A percentile compares a stretch with the other conserved stretches of the same genome.
These are phyloP conservation scores for Candida stauntonica DNA, from an alignment of 805 yeast species.

Conservation along the genomic window DNA sequence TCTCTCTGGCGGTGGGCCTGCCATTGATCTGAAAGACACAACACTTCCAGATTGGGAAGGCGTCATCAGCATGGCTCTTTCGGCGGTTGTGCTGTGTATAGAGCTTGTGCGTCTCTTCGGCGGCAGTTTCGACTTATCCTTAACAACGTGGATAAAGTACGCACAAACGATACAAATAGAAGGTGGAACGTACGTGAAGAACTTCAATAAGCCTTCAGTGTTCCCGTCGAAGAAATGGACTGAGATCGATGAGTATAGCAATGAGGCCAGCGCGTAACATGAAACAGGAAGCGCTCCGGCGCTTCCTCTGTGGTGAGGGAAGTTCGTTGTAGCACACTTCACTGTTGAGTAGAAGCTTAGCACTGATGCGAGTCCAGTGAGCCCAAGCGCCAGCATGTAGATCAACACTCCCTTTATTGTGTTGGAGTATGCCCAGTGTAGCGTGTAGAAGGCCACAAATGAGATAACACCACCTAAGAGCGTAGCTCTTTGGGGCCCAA, in stretches of 20 bases:
- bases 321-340: slow-evolving; percentile 48
- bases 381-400: slow-evolving; percentile 45
- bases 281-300: slow-evolving; percentile 30
- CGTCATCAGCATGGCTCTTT: slow-evolving; percentile 9
- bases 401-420: slow-evolving; percentile 36
- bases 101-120: slow-evolving; percentile 10
- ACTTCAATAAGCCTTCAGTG: slow-evolving; percentile 50
- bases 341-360: slow-evolving; percentile 54
- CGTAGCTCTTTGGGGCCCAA: slow-evolving; percentile 52
- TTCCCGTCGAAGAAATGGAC: slow-evolving; percentile 48
- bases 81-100: slow-evolving; percentile 3
- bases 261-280: slow-evolving; percentile 63
- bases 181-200: slow-evolving; percentile 49
- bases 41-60: slow-evolving; percentile 10
- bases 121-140: slow-evolving; percentile 11
- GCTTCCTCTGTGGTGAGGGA: slow-evolving; percentile 58
- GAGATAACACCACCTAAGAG: slow-evolving; percentile 52
- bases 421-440: slow-evolving; percentile 43
- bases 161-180: slow-evolving; percentile 30
- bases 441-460: slow-evolving; percentile 48
- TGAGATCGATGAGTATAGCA: slow-evolving; percentile 55
- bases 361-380: slow-evolving; percentile 64
- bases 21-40: slow-evolving; percentile 9
- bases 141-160: slow-evolving; percentile 26
- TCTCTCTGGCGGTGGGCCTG: slow-evolving; percentile 12